These are phyloP conservation scores for Cystobasidium ongulense DNA, from an alignment of 768 basidiomycete genomes.

Conservation along the genomic window DNA sequence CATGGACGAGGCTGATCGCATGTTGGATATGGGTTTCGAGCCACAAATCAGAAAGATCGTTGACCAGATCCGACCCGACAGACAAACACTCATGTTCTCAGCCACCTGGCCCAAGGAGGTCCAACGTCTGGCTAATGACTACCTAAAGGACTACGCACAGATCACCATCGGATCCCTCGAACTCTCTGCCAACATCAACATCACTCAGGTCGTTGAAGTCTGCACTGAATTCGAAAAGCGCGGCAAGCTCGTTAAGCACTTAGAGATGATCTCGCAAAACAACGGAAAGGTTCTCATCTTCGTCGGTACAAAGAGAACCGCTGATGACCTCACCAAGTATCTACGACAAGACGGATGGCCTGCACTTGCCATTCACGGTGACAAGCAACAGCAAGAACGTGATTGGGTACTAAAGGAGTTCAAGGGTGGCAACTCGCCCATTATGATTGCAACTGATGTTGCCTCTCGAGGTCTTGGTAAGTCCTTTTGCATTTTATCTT, in stretches of 20 bases:
- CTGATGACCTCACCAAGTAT: conserved; percentile 97
- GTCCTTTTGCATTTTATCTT: conserved; percentile 52
- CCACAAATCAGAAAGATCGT: conserved; percentile 99
- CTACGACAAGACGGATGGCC: conserved; percentile 98
- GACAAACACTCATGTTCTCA: conserved; percentile 97
- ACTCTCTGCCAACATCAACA: conserved; percentile 95
- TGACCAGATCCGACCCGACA: conserved; percentile 85
- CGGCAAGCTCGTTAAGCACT: conserved; percentile 86
- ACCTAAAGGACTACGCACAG: conserved; percentile 91
- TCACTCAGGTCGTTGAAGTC: conserved; percentile 88
- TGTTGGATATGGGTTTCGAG: conserved; percentile 99
- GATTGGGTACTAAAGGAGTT: conserved; percentile 99
- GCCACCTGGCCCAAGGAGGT: conserved; percentile 99
- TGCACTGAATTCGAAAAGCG: conserved; percentile 98
- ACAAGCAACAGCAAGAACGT: conserved; percentile 98
- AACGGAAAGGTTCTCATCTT: conserved; percentile 99
- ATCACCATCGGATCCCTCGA: conserved; percentile 99
- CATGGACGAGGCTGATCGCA: conserved; percentile 99
- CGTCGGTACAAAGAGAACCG: conserved; percentile 92
- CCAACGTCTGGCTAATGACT: conserved; percentile 93
- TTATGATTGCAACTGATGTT: conserved; percentile 97
- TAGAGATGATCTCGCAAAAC: conserved; percentile 90
- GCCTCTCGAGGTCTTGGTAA: conserved; percentile 99
- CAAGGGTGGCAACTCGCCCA: conserved; percentile 93
- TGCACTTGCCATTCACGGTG: conserved; percentile 97